A percentile compares a stretch with the other conserved stretches of the same genome.
Evolutionary conservation across 2,329 filamentous ascomycete species (phyloP).

Genomic region (Rutstroemia sp.): DNA sequence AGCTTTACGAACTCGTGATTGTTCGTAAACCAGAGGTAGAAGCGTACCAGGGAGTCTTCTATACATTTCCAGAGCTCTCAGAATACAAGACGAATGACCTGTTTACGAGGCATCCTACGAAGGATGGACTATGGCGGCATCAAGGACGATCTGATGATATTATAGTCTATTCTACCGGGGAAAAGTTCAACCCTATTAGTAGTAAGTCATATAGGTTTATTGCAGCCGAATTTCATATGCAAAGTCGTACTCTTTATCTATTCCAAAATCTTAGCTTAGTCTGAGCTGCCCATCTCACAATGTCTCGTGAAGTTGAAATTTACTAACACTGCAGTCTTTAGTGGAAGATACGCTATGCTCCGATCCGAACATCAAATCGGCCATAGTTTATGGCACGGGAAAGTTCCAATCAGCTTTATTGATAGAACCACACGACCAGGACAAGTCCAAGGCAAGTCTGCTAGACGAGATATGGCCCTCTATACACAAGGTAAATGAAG

Average conservation of each 20-base stretch:
- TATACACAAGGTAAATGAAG: constrained; percentile 27
- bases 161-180: constrained; percentile 36
- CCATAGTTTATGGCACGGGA: constrained; percentile 30
- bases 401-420: constrained; percentile 32
- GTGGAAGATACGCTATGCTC: constrained; percentile 31
- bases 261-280: too few species aligned
- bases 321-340: constrained; percentile 14
- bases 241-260: too few species aligned
- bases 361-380: constrained; percentile 29
- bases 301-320: too few species aligned
- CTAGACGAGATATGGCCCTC: constrained; percentile 23
- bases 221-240: too few species aligned
- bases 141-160: constrained; percentile 34
- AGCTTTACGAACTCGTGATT: constrained; percentile 25
- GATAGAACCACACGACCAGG: constrained; percentile 25
- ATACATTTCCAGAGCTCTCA: constrained; percentile 29
- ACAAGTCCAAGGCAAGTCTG: neutral
- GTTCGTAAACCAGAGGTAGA: neutral
- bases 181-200: constrained; percentile 35
- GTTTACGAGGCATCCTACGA: constrained; percentile 31
- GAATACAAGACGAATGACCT: constrained; percentile 34
- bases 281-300: too few species aligned
- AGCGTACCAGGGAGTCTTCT: constrained; percentile 27
- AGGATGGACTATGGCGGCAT: constrained; percentile 30
- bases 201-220: too few species aligned